These are phyloP conservation scores for Sporothrix pseudoabietina DNA, from an alignment of 2,329 filamentous ascomycete genomes.

Conservation along the genomic window DNA sequence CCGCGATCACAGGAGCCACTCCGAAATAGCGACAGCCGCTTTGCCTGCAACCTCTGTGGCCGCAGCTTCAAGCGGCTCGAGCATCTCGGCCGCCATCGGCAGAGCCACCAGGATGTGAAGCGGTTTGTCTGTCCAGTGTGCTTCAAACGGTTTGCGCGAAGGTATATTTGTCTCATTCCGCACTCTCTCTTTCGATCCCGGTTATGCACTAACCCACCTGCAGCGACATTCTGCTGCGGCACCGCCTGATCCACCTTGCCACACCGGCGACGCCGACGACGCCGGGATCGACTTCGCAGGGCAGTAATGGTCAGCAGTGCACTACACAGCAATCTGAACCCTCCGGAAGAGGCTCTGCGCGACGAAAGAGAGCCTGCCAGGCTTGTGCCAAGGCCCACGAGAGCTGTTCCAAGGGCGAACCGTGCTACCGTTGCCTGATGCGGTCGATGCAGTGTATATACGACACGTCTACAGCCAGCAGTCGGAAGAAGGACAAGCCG, in stretches of 20 bases:
- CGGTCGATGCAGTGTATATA: conserved; percentile 1
- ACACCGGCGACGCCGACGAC: background rate
- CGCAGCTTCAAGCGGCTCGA: conserved; percentile 14
- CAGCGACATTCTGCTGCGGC: conserved; percentile 8
- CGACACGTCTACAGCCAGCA: background rate
- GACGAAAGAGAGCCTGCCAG: background rate
- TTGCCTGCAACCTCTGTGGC: background rate
- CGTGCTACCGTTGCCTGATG: background rate
- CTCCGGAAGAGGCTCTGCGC: background rate
- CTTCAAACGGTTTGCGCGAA: conserved; percentile 7
- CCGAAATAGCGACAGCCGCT: conserved; percentile 29
- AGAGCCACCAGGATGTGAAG: conserved; percentile 21
- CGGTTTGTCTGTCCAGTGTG: conserved; percentile 2
- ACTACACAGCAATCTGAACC: background rate
- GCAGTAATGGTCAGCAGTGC: background rate
- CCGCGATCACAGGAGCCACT: background rate
- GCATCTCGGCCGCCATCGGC: conserved; percentile 11
- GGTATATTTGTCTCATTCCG: background rate
- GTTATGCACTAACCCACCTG: background rate
- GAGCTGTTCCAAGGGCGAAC: conserved; percentile 8
- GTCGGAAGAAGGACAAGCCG: background rate
- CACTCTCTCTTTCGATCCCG: too few relatives aligned
- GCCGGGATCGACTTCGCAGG: background rate
- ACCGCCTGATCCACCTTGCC: background rate
- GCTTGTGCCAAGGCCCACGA: conserved; percentile 16